phyloP scores from a whole-genome alignment of 2,329 filamentous ascomycete genomes.

The Aspergillus fischeri region DNA sequence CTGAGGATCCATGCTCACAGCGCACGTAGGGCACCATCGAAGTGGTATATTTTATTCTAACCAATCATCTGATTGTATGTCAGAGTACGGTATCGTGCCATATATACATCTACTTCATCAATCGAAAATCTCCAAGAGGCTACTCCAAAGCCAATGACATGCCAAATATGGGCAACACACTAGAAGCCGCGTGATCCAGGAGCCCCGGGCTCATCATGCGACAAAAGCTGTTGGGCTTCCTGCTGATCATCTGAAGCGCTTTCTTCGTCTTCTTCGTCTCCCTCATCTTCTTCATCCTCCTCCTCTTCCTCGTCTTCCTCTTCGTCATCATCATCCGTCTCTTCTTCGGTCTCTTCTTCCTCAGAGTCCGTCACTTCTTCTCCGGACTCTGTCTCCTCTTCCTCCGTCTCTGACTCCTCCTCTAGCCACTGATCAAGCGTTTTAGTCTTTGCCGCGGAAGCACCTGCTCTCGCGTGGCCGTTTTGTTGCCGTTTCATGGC shows the following conservation, averaged over 20 bases:
- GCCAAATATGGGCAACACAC: not conserved
- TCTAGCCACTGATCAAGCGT: conserved; percentile 87
- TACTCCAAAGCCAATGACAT: not conserved
- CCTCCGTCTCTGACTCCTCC: conserved; percentile 51
- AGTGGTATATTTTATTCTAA: not conserved
- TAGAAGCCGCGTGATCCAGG: not conserved
- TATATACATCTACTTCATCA: not conserved
- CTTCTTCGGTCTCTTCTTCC: conserved; percentile 50
- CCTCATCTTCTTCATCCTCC: conserved; percentile 47
- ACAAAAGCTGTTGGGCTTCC: conserved; percentile 21
- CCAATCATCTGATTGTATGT: not conserved
- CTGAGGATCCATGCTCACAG: not conserved
- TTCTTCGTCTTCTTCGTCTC: conserved; percentile 40
- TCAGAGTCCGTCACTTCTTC: conserved; percentile 52
- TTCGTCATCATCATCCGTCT: conserved; percentile 36
- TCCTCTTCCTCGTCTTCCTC: conserved; percentile 44
- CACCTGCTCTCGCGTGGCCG: conserved; percentile 14
- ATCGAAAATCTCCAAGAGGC: not conserved
- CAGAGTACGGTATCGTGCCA: not conserved
- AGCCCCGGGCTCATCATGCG: not conserved
- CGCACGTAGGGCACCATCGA: not conserved
- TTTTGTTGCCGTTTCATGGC: conserved; percentile 15
- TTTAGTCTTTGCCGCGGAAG: conserved; percentile 57
- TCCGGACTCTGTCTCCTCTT: conserved; percentile 47
- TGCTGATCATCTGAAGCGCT: conserved; percentile 45